A percentile compares a stretch with the other conserved stretches of the same genome.
Evolutionary conservation across 352 stramenopile species (phyloP).

Genomic region (Globisporangium heterothallicum): DNA sequence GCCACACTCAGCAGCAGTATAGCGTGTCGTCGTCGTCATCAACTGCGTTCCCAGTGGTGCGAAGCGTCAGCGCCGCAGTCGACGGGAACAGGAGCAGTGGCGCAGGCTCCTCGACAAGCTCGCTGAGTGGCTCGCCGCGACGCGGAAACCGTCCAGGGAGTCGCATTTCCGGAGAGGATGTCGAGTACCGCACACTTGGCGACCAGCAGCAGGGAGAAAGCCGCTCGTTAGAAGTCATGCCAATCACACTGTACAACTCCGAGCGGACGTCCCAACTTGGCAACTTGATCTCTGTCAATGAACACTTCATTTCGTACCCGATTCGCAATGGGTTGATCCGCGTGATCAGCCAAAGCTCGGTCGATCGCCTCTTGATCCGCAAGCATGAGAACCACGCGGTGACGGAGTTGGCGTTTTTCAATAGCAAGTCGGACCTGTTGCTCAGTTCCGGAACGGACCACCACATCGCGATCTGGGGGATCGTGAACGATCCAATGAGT

Average conservation of each 20-base stretch:
- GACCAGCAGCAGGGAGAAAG: constrained; percentile 32
- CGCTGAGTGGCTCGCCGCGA: constrained; percentile 35
- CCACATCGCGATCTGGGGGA: constrained; percentile 69
- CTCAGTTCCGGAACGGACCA: constrained; percentile 65
- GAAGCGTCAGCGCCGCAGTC: constrained; percentile 32
- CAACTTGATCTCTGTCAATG: constrained; percentile 74
- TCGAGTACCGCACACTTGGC: constrained; percentile 48
- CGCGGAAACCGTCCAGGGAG: constrained; percentile 38
- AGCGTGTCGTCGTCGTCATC: constrained; percentile 2
- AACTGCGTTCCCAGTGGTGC: constrained; percentile 19
- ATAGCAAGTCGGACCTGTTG: constrained; percentile 59
- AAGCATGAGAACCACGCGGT: constrained; percentile 72
- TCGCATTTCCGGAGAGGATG: constrained; percentile 35
- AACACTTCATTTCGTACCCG: constrained; percentile 84
- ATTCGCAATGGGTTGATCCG: constrained; percentile 81
- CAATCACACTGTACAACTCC: constrained; percentile 79
- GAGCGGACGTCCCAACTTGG: constrained; percentile 66
- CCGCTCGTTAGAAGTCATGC: constrained; percentile 74
- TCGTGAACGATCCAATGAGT: constrained; percentile 62
- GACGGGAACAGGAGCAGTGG: constrained; percentile 33
- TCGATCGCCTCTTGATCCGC: constrained; percentile 62
- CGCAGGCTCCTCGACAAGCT: constrained; percentile 32
- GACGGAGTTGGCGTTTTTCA: constrained; percentile 76
- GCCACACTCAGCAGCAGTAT: constrained; percentile 6
- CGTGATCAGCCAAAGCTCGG: constrained; percentile 78